Evolutionary conservation across 345 rosid species (phyloP), one percentile per base, ranked within the genome.

Genomic region (Moringa oleifera): DNA sequence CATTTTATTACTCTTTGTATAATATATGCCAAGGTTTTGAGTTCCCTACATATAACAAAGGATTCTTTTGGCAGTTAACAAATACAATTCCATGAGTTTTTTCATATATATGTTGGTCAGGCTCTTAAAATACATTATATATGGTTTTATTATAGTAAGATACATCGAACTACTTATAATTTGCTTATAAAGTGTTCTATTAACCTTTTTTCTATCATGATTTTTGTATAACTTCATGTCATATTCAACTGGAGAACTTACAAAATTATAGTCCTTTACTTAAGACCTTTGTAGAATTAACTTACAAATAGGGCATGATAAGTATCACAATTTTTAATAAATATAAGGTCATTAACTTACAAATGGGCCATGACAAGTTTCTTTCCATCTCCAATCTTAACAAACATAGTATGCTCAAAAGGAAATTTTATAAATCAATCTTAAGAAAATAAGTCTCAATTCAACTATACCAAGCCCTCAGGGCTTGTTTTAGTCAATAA

Each of bases 401-500:
- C 0, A 57, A 6, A 51, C 16, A 9, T 5, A 4, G 22, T 53
- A 0, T 52, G 67, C 7, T 63, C 58, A 63, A 21, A 63, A 0
- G 51, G 59, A 53, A 57, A 6, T 57, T 25, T n/a, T 28, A 4
- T 3, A 57, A 57, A 6, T 2, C 45, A 16, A 1, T 12, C 4
- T 24, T 31, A 6, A 25, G 8, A 21, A 57, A 28, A 57, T 24
- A 57, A 18, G 61, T 11, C 6, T 57, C 49, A 24, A 57, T 57
- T 12, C 41, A 20, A 24, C 2, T 57, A 6, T 57, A 25, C 61
- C 47, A 57, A 0, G 61, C 61, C 0, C 9, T 2, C 6, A 11
- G 61, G 4, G 61, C 61, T 18, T 57, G 61, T 28, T 57, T 57
- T 17, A 57, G 20, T 7, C 46, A 15, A 24, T 57, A 57, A 0